Evolutionary conservation across 2,329 filamentous ascomycete genomes (phyloP).

Genomic region (Ambrosiella cleistominuta): DNA sequence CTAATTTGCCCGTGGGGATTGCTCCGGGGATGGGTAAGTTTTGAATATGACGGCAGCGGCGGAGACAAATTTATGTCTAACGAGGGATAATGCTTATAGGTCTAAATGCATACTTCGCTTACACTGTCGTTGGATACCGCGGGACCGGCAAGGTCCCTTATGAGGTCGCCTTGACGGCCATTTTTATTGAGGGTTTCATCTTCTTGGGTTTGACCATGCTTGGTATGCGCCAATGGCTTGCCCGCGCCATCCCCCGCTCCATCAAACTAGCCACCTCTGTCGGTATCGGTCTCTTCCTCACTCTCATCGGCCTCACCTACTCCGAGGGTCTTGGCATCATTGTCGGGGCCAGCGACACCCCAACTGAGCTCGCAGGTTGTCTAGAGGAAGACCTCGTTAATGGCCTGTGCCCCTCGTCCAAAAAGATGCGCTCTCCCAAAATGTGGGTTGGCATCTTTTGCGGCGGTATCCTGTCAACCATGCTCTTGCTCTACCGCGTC

Average conservation of each 20-base stretch:
- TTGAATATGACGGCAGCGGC: neutral
- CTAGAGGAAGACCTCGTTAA: conserved; percentile 19
- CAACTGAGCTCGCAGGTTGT: conserved; percentile 61
- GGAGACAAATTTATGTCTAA: too few relatives aligned
- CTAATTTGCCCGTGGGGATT: conserved; percentile 42
- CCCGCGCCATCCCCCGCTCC: conserved; percentile 61
- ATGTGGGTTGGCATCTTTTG: conserved; percentile 86
- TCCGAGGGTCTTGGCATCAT: conserved; percentile 67
- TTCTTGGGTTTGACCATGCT: conserved; percentile 66
- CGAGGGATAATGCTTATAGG: conserved; percentile 20
- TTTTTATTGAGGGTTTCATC: conserved; percentile 76
- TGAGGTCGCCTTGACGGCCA: conserved; percentile 60
- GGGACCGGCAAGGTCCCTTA: conserved; percentile 60
- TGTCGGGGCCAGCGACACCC: conserved; percentile 48
- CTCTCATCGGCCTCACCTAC: conserved; percentile 60
- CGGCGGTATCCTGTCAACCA: conserved; percentile 60
- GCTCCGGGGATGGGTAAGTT: conserved; percentile 26
- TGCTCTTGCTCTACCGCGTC: conserved; percentile 71
- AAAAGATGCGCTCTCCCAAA: conserved; percentile 67
- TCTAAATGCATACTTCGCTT: conserved; percentile 74
- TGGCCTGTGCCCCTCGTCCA: conserved; percentile 38
- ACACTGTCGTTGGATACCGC: conserved; percentile 56
- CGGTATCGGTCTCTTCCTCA: conserved; percentile 70
- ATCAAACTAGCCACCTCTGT: conserved; percentile 79
- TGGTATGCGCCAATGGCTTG: conserved; percentile 76